Conservation (phyloP, 176 grass and related monocot species). For the Cenchrus fungigraminus region DNA sequence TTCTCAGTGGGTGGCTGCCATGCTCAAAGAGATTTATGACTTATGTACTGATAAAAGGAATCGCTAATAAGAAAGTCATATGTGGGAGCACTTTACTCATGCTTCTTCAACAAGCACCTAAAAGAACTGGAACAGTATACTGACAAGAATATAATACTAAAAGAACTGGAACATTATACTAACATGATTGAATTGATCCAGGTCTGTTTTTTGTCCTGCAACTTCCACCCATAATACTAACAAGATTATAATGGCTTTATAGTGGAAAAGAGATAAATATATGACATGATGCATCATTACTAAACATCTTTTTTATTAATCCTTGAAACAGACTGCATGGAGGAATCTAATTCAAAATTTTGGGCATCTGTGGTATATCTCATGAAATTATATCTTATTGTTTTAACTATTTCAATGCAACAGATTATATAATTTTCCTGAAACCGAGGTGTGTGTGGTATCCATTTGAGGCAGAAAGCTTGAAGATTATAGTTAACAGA, state of each 20-base stretch:
- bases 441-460: neutral
- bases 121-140: no score
- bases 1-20: neutral
- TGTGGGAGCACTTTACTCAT: neutral
- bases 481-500: neutral
- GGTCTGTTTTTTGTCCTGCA: neutral
- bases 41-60: neutral
- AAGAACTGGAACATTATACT: no score
- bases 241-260: neutral
- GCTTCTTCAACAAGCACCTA: neutral
- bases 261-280: neutral
- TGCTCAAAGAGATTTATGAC: neutral
- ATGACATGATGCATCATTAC: neutral
- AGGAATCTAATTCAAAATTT: neutral
- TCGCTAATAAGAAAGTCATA: neutral
- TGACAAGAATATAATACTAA: neutral
- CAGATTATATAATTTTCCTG: neutral
- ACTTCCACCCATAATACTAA: neutral
- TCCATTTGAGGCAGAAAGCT: neutral
- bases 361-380: constrained; percentile 8
- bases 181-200: neutral
- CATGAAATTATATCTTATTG: neutral
- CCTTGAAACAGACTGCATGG: neutral
- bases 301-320: neutral
- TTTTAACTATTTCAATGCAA: neutral